phyloP scores from a whole-genome alignment of 768 basidiomycete species.

The Tylopilus felleus region DNA sequence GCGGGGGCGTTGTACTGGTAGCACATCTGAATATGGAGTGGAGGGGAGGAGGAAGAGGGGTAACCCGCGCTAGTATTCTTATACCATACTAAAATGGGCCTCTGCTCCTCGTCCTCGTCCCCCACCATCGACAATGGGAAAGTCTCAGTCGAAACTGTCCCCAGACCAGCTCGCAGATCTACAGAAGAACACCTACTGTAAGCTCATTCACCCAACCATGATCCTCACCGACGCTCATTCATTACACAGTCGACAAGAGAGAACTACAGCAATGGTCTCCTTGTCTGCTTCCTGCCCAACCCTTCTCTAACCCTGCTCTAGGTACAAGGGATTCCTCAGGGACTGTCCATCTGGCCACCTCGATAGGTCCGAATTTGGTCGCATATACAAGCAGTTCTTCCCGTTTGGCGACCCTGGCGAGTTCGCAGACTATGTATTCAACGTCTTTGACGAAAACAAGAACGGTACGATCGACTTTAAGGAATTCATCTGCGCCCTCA shows the following conservation, averaged over 20 bases:
- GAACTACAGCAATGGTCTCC: slow-evolving; percentile 91
- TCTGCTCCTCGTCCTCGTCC: slow-evolving; percentile 1
- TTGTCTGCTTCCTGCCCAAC: slow-evolving; percentile 1
- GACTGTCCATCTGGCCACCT: slow-evolving; percentile 97
- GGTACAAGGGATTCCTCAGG: slow-evolving; percentile 99
- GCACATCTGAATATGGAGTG: slow-evolving; percentile 52
- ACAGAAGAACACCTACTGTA: slow-evolving; percentile 98
- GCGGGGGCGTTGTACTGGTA: slow-evolving; percentile 61
- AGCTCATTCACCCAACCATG: slow-evolving; percentile 24
- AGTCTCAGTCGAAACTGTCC: slow-evolving; percentile 93
- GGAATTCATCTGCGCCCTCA: slow-evolving; percentile 97
- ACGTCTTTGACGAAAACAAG: slow-evolving; percentile 93
- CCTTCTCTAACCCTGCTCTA: slow-evolving; percentile 30
- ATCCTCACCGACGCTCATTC: slow-evolving; percentile 11
- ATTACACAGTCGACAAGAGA: slow-evolving; percentile 82
- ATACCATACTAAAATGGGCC: slow-evolving; percentile 33
- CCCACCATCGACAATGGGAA: slow-evolving; percentile 72
- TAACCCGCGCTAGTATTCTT: slow-evolving; percentile 24
- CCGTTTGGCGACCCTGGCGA: slow-evolving; percentile 97
- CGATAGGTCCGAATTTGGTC: slow-evolving; percentile 91
- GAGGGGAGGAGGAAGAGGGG: slow-evolving; percentile 17
- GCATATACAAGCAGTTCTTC: slow-evolving; percentile 99
- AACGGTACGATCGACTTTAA: slow-evolving; percentile 99
- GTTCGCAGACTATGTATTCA: slow-evolving; percentile 98
- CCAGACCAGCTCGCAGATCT: slow-evolving; percentile 92